phyloP scores from a whole-genome alignment of 2,329 filamentous ascomycete species.

The Arthrobotrys pseudoclavata region DNA sequence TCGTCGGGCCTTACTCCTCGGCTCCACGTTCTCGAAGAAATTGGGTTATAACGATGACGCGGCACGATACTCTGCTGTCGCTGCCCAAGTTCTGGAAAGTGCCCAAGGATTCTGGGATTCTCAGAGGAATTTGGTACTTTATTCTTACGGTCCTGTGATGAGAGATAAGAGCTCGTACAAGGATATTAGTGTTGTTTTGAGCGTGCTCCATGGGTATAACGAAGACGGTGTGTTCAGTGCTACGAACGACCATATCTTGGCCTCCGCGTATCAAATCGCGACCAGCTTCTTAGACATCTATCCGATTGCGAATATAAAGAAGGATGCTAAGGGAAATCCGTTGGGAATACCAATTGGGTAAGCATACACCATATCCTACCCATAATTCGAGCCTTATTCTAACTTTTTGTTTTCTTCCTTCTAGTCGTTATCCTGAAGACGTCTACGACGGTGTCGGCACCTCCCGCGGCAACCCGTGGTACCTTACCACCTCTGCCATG shows the following conservation, averaged over 20 bases:
- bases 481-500: conserved; percentile 80
- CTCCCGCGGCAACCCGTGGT: conserved; percentile 77
- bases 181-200: conserved; percentile 56
- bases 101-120: conserved; percentile 79
- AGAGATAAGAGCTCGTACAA: conserved; percentile 56
- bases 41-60: conserved; percentile 68
- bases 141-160: conserved; percentile 47
- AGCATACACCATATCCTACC: conserved; percentile 62
- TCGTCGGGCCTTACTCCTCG: conserved; percentile 74
- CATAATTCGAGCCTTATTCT: conserved; percentile 3
- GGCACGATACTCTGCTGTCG: conserved; percentile 20
- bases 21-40: conserved; percentile 74
- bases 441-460: conserved; percentile 76
- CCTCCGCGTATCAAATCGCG: conserved; percentile 53
- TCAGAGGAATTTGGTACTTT: conserved; percentile 45
- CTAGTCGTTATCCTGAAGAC: conserved; percentile 80
- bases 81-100: conserved; percentile 75
- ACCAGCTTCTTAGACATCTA: conserved; percentile 57
- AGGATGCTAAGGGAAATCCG: conserved; percentile 50
- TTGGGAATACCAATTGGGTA: conserved; percentile 58
- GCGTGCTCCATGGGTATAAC: conserved; percentile 53
- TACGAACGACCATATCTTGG: conserved; percentile 49
- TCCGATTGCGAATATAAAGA: conserved; percentile 38
- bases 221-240: conserved; percentile 43
- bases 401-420: conserved; percentile 67